Evolutionary conservation across 208 protist species (phyloP).

Genomic region (Trichomonas gallinae): DNA sequence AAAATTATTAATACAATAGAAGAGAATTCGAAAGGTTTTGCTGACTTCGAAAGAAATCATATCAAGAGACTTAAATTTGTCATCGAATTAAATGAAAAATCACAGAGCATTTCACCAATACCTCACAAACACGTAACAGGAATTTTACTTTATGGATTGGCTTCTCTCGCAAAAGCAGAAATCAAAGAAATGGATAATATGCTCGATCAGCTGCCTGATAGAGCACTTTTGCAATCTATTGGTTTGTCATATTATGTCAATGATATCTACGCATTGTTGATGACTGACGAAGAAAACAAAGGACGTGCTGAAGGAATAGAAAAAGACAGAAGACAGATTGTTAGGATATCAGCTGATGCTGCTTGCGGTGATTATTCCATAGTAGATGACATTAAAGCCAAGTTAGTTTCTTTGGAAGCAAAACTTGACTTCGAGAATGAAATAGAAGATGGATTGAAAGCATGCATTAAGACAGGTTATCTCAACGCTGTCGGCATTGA

Average conservation of each 20-base stretch:
- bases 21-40: not conserved
- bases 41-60: not conserved
- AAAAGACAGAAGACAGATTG: not conserved
- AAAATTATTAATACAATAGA: not conserved
- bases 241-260: not conserved
- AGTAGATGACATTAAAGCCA: not conserved
- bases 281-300: not conserved
- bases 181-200: not conserved
- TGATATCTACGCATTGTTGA: not conserved
- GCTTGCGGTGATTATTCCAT: not conserved
- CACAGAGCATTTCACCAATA: not conserved
- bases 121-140: not conserved
- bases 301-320: not conserved
- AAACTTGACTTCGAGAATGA: not conserved
- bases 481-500: not conserved
- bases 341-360: not conserved
- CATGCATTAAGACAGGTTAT: not conserved
- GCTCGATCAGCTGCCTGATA: not conserved
- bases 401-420: not conserved
- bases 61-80: not conserved
- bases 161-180: not conserved
- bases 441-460: not conserved
- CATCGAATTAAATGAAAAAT: not conserved
- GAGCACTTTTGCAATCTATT: not conserved
- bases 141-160: not conserved